Evolutionary conservation across 768 basidiomycete genomes (phyloP), one percentile per base, ranked within the genome.

Genomic region (Trametes cinnabarina): DNA sequence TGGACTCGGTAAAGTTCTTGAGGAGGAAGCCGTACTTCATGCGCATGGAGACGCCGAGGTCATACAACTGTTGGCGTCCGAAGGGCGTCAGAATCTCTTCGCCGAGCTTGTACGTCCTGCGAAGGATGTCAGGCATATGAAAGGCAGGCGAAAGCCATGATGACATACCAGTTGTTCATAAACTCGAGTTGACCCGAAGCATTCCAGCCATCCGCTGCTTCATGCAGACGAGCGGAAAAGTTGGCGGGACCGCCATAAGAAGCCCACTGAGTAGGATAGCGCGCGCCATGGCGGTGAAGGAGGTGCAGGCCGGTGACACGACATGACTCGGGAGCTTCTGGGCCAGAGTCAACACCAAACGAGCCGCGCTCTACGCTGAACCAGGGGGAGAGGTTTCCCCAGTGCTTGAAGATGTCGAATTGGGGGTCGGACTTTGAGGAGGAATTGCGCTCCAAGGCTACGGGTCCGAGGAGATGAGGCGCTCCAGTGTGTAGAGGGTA

Each of bases 71-170:
- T 65, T 90, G 85, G 47, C 94, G 77, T 46, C 94, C 93, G 60
- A 95, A 95, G 0, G 93, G 91, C n/a, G 93, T 94, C 58, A 95
- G 74, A 30, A 91, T 76, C 76, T 97, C 94, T 75, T 87, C 86
- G 14, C 94, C 95, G 2, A 98, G 82, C 65, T 90, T 90, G 72
- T 93, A 95, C 5, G 88, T 86, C 94, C 91, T 92, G 61, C 12
- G 17, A 8, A 51, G 25, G n/a, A 35, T 11, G 42, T 32, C 39
- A 25, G 32, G 20, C 9, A 22, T 25, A 32, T 32, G 47, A 20
- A n/a, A 11, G 17, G 22, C 22, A 7, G 34, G 46, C 20, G 25
- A 4, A 34, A 53, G 4, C 47, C 7, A 15, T 8, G 42, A 30
- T 65, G 62, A 68, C 81, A 34, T 46, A 90, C 93, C 94, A 97